Base-by-base conservation (phyloP, 768 basidiomycete genomes). In the Termitomyces sp. region DNA sequence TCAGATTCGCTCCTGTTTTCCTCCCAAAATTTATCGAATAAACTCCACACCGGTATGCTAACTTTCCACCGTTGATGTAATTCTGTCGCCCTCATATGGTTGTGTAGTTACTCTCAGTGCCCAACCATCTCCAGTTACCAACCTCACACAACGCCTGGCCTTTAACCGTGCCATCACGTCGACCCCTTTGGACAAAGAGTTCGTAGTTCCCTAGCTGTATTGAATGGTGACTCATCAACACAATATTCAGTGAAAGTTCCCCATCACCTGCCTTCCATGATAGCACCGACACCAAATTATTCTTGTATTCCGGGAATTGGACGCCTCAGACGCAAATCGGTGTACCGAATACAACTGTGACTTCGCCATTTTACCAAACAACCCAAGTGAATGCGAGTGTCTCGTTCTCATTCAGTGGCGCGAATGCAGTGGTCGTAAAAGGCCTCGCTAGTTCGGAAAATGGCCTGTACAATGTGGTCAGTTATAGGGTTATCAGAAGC, bases 391-490 rank as follows among this genome's bases (percentile, higher is more conserved):
- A 63, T 46, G 67, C 67, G 18, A 63, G 57, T 39, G 61, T 58
- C 46, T 62, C 63, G n/a, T 61, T 67, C 50, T 60, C 67, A 9
- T 65, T 67, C 28, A 64, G 44, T 60, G 64, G 64, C 9, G 64
- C 57, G n/a, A 60, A 46, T 40, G 67, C 67, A 24, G 58, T 65
- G 5, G 61, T 49, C n/a, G 61, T 65, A 16, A 67, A 62, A 33
- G 67, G 64, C 15, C 64, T 65, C 44, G 28, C 48, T 7, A 33
- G 20, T 36, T 59, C 64, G 13, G 60, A 44, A 44, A 67, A 58
- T 48, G 67, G 67, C 28, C 13, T 62, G 24, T 67, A 67, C 33
- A 65, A 61, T 22, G 67, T 67, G 48, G 67, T 67, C 3, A 58
- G 52, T 38, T 22, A 3, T n/a, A 38, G 36, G 15, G 8, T 4